phyloP scores from a whole-genome alignment of 1,284 basidiomycete genomes.

The Ganoderma leucocontextum region DNA sequence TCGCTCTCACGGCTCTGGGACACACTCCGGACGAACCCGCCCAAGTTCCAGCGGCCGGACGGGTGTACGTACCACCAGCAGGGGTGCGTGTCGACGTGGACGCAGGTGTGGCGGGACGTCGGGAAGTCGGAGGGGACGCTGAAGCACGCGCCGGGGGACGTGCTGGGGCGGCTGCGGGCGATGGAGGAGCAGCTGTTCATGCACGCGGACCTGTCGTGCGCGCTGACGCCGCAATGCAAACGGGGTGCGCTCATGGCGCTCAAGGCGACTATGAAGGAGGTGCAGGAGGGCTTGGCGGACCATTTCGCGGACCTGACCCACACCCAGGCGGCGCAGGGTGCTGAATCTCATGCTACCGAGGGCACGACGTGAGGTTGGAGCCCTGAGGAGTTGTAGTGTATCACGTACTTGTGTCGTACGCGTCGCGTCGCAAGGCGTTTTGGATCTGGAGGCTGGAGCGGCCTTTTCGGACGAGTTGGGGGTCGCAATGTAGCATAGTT shows the following conservation, averaged over 20 bases:
- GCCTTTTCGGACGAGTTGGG: not conserved
- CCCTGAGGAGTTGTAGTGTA: not conserved
- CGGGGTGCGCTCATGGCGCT: conserved; percentile 44
- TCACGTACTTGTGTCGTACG: conserved; percentile 4
- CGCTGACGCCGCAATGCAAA: conserved; percentile 44
- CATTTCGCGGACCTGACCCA: conserved; percentile 39
- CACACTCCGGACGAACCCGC: conserved; percentile 33
- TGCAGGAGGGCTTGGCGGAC: conserved; percentile 38
- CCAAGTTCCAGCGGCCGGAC: conserved; percentile 38
- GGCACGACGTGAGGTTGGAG: not conserved
- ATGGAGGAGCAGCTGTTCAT: conserved; percentile 37
- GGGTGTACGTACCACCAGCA: conserved; percentile 44
- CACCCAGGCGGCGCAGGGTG: not conserved
- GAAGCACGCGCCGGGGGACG: conserved; percentile 34
- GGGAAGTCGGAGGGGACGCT: conserved; percentile 32
- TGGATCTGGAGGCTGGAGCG: not conserved
- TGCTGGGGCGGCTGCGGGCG: conserved; percentile 39
- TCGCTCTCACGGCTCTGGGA: conserved; percentile 43
- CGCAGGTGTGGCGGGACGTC: conserved; percentile 37
- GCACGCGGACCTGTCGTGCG: conserved; percentile 35
- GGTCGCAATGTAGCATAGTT: not conserved
- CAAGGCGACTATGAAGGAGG: conserved; percentile 37
- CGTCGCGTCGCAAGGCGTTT: not conserved
- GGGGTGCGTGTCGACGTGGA: conserved; percentile 42
- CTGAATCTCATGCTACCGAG: not conserved